Base-by-base conservation (phyloP, 176 grass and related monocot genomes). In the Cenchrus fungigraminus region DNA sequence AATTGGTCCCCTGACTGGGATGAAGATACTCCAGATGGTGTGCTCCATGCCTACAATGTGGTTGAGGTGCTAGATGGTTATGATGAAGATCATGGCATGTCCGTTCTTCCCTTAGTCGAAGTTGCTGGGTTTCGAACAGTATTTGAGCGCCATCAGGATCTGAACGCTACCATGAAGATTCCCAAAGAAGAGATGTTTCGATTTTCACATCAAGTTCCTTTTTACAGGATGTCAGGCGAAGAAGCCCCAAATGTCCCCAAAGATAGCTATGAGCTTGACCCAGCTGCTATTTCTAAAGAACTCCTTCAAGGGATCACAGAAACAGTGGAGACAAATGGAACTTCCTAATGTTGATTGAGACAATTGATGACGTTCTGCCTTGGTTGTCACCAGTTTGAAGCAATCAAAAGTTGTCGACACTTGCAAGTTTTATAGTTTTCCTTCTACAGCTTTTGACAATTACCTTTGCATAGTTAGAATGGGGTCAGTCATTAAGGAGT, bases 181-280 rank as follows among this genome's bases (percentile, higher is more conserved):
- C 85, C 80, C 60, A 93, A 82, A 79, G 88, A 82, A 62, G 88
- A 93, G 77, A 93, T 93, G 91, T 93, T 93, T 74, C 77, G 82
- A 29, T 93, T 93, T 85, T 93, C 91, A 63, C 91, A 93, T 61
- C 85, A 90, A 74, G 91, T 93, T 13, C 91, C 91, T n/a, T 87
- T 84, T 32, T 93, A 93, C 70, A 90, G 53, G 78, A 83, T 93
- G 84, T 68, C 84, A 68, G 91, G 85, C 12, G 85, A 90, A 87
- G 91, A 93, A 82, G 84, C 87, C 85, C 66, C 77, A 50, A 85
- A 85, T 90, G 76, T 89, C 59, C 88, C 88, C 1, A 93, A 93
- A 81, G 91, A 67, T 85, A 87, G 85, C 72, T 90, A 87, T 85
- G 91, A 93, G 81, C 85, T 93, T 60, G 91, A 93, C 1, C 84